Base-by-base conservation (phyloP, 257 asterid species). In the Fraxinus americana region DNA sequence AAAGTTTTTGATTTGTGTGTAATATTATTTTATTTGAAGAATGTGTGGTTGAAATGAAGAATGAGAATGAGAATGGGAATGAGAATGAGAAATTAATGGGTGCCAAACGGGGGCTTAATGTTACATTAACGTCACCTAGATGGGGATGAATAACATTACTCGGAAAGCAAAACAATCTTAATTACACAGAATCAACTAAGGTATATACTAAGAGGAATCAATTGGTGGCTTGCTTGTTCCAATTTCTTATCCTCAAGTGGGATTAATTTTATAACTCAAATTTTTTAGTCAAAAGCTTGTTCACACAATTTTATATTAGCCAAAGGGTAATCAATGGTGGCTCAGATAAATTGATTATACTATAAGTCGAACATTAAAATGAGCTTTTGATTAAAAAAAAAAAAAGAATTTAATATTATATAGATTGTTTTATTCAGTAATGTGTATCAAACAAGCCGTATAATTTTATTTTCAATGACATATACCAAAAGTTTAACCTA, bases 271-370 rank as follows among this genome's bases (percentile, higher is more conserved):
- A 75, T 77, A 23, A 74, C 84, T 82, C 38, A 72, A 38, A 79
- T 41, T 76, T 32, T 50, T 41, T 76, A 78, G 82, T 81, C 88
- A 81, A 75, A 81, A 75, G 43, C 77, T 67, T 67, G 67, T 71
- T 80, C 90, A 82, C 88, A 84, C 85, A 78, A 32, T 73, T 81
- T 6, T 54, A 10, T 30, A 82, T 75, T 12, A 36, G 29, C 74
- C 21, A 39, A 69, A 61, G 76, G 14, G 82, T 71, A 77, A 50
- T 72, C 32, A 1, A 67, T 79, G 82, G 19, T 79, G 73, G 77
- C 81, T 27, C 67, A 4, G 16, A 16, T 72, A 50, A 29, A 11
- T 34, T 54, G 65, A 54, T 54, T 54, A 54, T 54, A 54, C 23
- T n/a, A 52, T 19, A 54, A n/a, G 27, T 17, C 21, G 61, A 50